phyloP scores from a whole-genome alignment of 169 alveolate genomes.

The Plasmodium relictum region DNA sequence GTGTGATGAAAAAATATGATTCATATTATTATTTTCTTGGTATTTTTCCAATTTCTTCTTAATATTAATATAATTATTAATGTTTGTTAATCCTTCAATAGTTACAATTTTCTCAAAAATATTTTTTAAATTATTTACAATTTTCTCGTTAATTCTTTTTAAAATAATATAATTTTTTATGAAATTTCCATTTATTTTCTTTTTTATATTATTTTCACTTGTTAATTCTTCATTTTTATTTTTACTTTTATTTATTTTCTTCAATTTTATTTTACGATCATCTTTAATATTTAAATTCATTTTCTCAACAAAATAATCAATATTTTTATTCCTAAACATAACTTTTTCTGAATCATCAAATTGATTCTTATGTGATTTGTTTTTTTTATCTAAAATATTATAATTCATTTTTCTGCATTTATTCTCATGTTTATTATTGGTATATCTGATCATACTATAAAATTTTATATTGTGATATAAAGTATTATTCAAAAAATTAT shows the following conservation, averaged over 20 bases:
- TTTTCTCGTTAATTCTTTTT: slow-evolving; percentile 30
- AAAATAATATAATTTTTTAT: slow-evolving; percentile 15
- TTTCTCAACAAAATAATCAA: background rate
- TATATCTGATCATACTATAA: slow-evolving; percentile 10
- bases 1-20: background rate
- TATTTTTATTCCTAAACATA: background rate
- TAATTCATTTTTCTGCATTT: slow-evolving; percentile 32
- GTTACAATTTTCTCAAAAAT: slow-evolving; percentile 52
- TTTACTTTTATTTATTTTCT: slow-evolving; percentile 3
- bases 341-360: slow-evolving; percentile 29
- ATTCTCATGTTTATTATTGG: slow-evolving; percentile 49
- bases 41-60: slow-evolving; percentile 13
- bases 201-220: background rate
- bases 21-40: background rate
- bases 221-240: background rate
- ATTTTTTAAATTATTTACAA: slow-evolving; percentile 45
- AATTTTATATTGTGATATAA: slow-evolving; percentile 6
- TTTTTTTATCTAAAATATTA: slow-evolving; percentile 18
- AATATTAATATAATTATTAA: slow-evolving; percentile 34
- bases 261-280: background rate
- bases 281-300: slow-evolving; percentile 1
- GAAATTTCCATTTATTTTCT: background rate
- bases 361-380: slow-evolving; percentile 11
- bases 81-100: slow-evolving; percentile 49
- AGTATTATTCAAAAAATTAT: slow-evolving; percentile 14